A percentile compares a stretch with the other conserved stretches of the same genome.
These are phyloP conservation scores for Amylocarpus encephaloides DNA, from an alignment of 2,329 filamentous ascomycete species.

Conservation along the genomic window DNA sequence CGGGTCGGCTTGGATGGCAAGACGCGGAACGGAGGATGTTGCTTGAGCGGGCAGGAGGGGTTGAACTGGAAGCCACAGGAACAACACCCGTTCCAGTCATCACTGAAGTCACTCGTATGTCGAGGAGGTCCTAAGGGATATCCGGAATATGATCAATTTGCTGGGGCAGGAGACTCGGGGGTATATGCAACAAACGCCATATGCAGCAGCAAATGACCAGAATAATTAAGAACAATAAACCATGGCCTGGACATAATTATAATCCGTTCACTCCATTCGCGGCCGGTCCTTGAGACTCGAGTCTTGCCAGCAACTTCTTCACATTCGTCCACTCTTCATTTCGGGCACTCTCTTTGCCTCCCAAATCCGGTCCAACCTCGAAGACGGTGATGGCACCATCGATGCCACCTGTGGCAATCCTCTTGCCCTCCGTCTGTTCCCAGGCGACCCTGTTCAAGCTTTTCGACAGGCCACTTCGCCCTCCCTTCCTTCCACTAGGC, in stretches of 20 bases:
- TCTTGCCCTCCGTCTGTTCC: slow-evolving; percentile 83
- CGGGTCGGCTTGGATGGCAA: no score
- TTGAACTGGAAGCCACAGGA: no score
- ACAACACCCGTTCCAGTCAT: no score
- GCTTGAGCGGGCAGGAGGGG: no score
- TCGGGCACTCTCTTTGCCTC: slow-evolving; percentile 76
- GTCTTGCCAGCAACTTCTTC: slow-evolving; percentile 76
- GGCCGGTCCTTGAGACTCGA: slow-evolving; percentile 46
- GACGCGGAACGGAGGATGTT: no score
- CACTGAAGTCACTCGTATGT: no score
- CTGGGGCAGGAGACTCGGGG: slow-evolving; percentile 4
- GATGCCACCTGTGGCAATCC: slow-evolving; percentile 83
- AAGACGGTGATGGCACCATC: slow-evolving; percentile 89
- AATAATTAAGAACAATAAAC: background rate
- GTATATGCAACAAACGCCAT: slow-evolving; percentile 17
- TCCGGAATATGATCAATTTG: slow-evolving; percentile 9
- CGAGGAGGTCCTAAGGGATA: background rate
- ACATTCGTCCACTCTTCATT: slow-evolving; percentile 90
- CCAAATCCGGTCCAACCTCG: slow-evolving; percentile 76
- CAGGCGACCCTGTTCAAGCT: slow-evolving; percentile 92
- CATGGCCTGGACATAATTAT: slow-evolving; percentile 4
- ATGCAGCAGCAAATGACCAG: slow-evolving; percentile 5
- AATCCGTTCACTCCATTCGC: slow-evolving; percentile 22
- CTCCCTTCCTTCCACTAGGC: slow-evolving; percentile 60
- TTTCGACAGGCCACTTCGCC: slow-evolving; percentile 66